Base-by-base conservation (phyloP, 768 basidiomycete species). In the Hygrophorus russula region DNA sequence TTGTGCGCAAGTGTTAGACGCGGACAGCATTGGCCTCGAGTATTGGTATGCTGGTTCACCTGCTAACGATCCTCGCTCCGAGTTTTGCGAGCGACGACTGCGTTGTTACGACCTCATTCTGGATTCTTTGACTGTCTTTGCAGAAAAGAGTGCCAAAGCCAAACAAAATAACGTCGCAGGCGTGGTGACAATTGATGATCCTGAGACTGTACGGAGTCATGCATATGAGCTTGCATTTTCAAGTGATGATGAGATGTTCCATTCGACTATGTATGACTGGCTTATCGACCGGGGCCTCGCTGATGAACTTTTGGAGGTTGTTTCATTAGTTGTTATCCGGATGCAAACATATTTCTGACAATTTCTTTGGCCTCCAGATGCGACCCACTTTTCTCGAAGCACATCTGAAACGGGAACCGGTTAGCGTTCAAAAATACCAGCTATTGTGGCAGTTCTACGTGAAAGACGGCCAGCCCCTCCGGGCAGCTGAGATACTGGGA, bases 361-460 rank as follows among this genome's bases (percentile, higher is more conserved):
- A 11, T 37, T 14, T 3, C 37, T 29, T 2, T 8, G 4, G 19
- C 45, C 36, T 38, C 39, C 54, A 91, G 87, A 81, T 90, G 69
- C 78, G 85, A 33, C 89, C 92, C 0, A 69, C 77, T 13, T 96
- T 83, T 63, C 76, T 98, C 38, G 94, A 96, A 59, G 77, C 80
- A 4, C 89, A 93, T 62, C 76, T 98, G 20, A 72, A 74, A 50
- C 75, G 86, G 41, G 85, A 89, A 45, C 91, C 91, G 14, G 63
- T 72, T 1, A 82, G 82, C 0, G 78, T 85, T 12, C 74, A 84
- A 50, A 91, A 92, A 57, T 80, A 74, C 54, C 88, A 98, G 53
- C 64, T 99, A 1, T 67, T 98, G 2, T 98, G 96, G 96, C 89
- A 97, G 54, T 97, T 89, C 63, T 94, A 96, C 56, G 91, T 94